Conservation (phyloP, 1,284 basidiomycete genomes). For the Agroathelia rolfsii region DNA sequence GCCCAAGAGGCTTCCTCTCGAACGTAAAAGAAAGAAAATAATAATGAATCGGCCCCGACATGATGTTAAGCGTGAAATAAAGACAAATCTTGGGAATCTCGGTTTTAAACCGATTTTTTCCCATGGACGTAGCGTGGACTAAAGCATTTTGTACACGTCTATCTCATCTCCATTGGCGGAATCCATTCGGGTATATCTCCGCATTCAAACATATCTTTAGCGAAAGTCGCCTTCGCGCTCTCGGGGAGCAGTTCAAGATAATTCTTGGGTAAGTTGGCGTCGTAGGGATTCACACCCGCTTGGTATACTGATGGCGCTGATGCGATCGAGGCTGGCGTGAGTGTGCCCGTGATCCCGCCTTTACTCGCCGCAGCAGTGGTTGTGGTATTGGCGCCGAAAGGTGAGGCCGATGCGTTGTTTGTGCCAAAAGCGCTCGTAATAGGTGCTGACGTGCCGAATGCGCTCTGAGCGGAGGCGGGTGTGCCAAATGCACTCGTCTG, state of each 20-base stretch:
- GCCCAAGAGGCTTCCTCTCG: no score
- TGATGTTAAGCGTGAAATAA: no score
- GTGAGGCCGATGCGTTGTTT: slow-evolving; percentile 3
- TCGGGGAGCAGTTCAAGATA: slow-evolving; percentile 46
- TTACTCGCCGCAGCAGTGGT: slow-evolving; percentile 10
- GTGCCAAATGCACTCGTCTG: no score
- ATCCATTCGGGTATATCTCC: slow-evolving; percentile 69
- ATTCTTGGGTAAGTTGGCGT: slow-evolving; percentile 44
- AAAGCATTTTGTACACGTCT: no score
- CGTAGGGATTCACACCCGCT: slow-evolving; percentile 45
- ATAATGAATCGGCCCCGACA: no score
- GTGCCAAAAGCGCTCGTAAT: slow-evolving; percentile 4
- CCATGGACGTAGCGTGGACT: no score
- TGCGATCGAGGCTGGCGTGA: slow-evolving; percentile 35
- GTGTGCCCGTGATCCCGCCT: slow-evolving; percentile 9
- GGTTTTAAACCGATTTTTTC: no score
- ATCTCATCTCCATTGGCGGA: slow-evolving; percentile 64
- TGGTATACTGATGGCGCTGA: slow-evolving; percentile 29
- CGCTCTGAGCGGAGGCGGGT: slow-evolving; percentile 4
- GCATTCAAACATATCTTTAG: slow-evolving; percentile 54
- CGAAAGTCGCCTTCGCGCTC: slow-evolving; percentile 49
- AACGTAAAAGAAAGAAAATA: no score
- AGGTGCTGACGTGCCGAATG: slow-evolving; percentile 13
- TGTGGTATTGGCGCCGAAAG: slow-evolving; percentile 12
- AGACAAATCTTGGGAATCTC: no score